phyloP scores from a whole-genome alignment of 2,329 filamentous ascomycete species.

The Diaporthe sp. region DNA sequence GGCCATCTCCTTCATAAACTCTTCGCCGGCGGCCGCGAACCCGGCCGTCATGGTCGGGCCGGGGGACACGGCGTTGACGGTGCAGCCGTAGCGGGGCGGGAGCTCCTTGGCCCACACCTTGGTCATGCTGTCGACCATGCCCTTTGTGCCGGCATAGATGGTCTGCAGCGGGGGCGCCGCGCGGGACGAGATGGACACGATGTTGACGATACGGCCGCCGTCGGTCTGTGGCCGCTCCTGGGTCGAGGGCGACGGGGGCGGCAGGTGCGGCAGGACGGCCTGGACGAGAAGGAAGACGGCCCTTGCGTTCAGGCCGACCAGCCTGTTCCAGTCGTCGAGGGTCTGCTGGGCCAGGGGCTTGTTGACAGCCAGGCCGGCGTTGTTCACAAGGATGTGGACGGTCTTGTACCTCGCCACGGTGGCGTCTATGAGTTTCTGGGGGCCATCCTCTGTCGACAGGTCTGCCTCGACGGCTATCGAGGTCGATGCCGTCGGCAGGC shows the following conservation, averaged over 20 bases:
- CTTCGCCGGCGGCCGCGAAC: constrained; percentile 21
- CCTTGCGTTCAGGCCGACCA: constrained; percentile 54
- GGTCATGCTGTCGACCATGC: constrained; percentile 60
- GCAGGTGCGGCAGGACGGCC: constrained; percentile 50
- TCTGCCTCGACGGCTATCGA: constrained; percentile 54
- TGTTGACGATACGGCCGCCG: constrained; percentile 55
- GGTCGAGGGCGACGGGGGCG: constrained; percentile 33
- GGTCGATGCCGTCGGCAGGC: constrained; percentile 41
- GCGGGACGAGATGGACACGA: constrained; percentile 49
- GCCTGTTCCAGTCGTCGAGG: constrained; percentile 49
- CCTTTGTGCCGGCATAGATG: constrained; percentile 61
- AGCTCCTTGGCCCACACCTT: constrained; percentile 55
- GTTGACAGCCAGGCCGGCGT: constrained; percentile 49
- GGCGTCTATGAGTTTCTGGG: constrained; percentile 47
- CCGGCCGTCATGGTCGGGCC: constrained; percentile 52
- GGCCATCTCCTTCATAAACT: constrained; percentile 42
- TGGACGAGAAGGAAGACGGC: constrained; percentile 55
- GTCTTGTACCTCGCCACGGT: constrained; percentile 47
- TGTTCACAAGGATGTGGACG: constrained; percentile 53
- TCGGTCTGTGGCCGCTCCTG: constrained; percentile 22
- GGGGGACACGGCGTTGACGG: constrained; percentile 56
- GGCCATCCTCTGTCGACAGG: constrained; percentile 49
- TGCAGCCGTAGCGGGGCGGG: constrained; percentile 55
- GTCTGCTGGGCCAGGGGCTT: constrained; percentile 50
- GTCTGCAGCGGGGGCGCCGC: constrained; percentile 50